phyloP scores from a whole-genome alignment of 257 asterid genomes.

The Nicotiana undulata region DNA sequence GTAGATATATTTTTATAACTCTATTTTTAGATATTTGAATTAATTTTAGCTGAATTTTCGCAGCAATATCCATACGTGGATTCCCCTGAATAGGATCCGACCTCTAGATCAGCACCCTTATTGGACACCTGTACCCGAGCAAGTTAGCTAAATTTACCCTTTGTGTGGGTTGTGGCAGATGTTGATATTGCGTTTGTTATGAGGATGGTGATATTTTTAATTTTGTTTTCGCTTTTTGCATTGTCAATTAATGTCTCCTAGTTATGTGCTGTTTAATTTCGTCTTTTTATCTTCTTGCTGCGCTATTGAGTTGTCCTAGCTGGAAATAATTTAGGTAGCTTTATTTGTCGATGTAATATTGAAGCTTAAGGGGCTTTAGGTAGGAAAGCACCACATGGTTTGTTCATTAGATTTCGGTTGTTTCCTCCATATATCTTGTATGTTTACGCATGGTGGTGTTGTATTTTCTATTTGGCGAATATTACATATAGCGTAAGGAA shows the following conservation, averaged over 20 bases:
- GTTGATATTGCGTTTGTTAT: background rate
- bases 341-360: background rate
- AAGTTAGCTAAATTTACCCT: background rate
- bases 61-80: no score
- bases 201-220: no score
- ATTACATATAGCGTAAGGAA: background rate
- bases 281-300: background rate
- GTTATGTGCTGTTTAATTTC: background rate
- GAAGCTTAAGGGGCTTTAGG: background rate
- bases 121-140: no score
- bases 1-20: no score
- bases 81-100: no score
- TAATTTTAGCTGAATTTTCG: no score
- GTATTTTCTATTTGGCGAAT: background rate
- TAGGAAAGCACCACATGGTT: background rate
- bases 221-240: background rate
- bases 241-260: background rate
- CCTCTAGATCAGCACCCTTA: no score
- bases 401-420: background rate
- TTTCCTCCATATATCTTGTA: background rate
- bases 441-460: constrained; percentile 1
- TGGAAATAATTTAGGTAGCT: background rate
- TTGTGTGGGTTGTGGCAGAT: background rate
- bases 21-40: no score
- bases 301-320: background rate